phyloP scores from a whole-genome alignment of 1,139 yeast genomes.

The Suhomyces atakaporum region DNA sequence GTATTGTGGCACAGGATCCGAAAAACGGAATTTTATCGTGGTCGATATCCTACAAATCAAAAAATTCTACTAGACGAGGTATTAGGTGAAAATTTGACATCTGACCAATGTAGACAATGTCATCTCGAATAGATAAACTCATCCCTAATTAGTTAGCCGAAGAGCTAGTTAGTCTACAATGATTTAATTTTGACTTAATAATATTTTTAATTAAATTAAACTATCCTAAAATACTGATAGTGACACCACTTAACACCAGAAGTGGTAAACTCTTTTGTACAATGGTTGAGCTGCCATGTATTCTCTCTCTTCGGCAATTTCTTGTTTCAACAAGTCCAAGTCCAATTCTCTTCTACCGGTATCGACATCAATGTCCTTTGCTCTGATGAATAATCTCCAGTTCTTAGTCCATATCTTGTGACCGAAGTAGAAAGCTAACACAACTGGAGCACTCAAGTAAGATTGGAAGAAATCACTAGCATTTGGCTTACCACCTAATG shows the following conservation, averaged over 20 bases:
- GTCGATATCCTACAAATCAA: too few relatives aligned
- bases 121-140: too few relatives aligned
- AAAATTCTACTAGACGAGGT: too few relatives aligned
- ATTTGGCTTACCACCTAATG: slow-evolving; percentile 36
- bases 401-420: slow-evolving; percentile 54
- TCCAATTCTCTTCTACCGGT: slow-evolving; percentile 59
- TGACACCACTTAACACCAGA: slow-evolving; percentile 50
- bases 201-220: too few relatives aligned
- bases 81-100: too few relatives aligned
- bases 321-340: slow-evolving; percentile 51
- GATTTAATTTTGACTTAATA: too few relatives aligned
- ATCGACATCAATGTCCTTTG: slow-evolving; percentile 52
- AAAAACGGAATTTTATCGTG: too few relatives aligned
- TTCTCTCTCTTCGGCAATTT: slow-evolving; percentile 50
- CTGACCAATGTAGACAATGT: too few relatives aligned
- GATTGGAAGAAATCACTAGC: slow-evolving; percentile 50
- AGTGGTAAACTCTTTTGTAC: slow-evolving; percentile 35
- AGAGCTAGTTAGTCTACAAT: not conserved
- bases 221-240: not conserved
- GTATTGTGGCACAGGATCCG: too few relatives aligned
- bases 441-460: slow-evolving; percentile 57
- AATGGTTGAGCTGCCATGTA: slow-evolving; percentile 32
- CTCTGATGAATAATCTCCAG: slow-evolving; percentile 42
- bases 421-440: slow-evolving; percentile 48
- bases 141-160: not conserved